Evolutionary conservation across 805 yeast species (phyloP).

Genomic region (Metschnikowia baotianmanensis): DNA sequence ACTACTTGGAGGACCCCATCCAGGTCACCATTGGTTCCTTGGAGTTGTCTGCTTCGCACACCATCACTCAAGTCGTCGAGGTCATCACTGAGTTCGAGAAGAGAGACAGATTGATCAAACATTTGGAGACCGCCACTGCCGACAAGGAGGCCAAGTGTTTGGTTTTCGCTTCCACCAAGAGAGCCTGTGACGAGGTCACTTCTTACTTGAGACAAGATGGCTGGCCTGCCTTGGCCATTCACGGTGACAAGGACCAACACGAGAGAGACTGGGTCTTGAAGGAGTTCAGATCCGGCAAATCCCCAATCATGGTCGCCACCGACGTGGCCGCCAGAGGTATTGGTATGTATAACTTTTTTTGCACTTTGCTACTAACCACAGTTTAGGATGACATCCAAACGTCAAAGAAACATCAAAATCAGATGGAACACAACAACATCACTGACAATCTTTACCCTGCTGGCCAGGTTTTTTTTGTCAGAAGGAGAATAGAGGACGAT

Average conservation of each 20-base stretch:
- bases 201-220: slow-evolving; percentile 91
- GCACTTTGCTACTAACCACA: slow-evolving; percentile 22
- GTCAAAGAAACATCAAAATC: slow-evolving; percentile 7
- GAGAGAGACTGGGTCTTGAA: slow-evolving; percentile 98
- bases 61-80: slow-evolving; percentile 89
- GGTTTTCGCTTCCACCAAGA: slow-evolving; percentile 94
- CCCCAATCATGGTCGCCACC: slow-evolving; percentile 98
- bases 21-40: slow-evolving; percentile 96
- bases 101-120: slow-evolving; percentile 83
- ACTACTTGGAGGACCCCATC: slow-evolving; percentile 87
- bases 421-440: not conserved
- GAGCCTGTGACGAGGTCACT: slow-evolving; percentile 96
- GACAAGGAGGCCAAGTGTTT: slow-evolving; percentile 74
- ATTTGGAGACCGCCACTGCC: slow-evolving; percentile 75
- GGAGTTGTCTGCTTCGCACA: slow-evolving; percentile 95
- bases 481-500: slow-evolving; percentile 19
- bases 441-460: slow-evolving; percentile 10
- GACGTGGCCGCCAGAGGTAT: slow-evolving; percentile 99
- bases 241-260: slow-evolving; percentile 96
- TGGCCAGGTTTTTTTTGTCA: slow-evolving; percentile 12
- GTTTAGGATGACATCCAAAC: slow-evolving; percentile 16
- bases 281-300: slow-evolving; percentile 88
- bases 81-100: slow-evolving; percentile 90
- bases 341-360: slow-evolving; percentile 64
- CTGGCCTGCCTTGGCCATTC: slow-evolving; percentile 98